Evolutionary conservation across 2,329 filamentous ascomycete genomes (phyloP), one percentile per base, ranked within the genome.

Genomic region (Cladophialophora exuberans): DNA sequence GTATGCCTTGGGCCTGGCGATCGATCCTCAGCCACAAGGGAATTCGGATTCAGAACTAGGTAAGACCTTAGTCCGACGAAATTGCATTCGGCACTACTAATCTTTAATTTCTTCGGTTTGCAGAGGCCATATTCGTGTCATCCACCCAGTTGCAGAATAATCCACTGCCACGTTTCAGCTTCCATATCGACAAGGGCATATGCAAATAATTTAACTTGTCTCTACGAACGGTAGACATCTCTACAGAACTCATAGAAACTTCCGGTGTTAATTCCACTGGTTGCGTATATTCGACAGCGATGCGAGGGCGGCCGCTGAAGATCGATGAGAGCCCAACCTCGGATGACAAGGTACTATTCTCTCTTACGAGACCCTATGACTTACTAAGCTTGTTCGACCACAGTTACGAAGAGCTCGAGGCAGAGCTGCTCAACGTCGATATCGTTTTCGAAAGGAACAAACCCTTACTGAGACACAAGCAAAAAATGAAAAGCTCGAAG

Each of bases 391-490:
- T 15, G 20, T 39, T n/a, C 11, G 15, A 49, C 38, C 22, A n/a
- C 33, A 49, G 22, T 11, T 39, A 26, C 31, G 23, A 39, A 49
- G 46, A 49, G 46, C 46, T 17, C 11, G 35, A 28, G 46, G 46
- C 18, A 38, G 31, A 17, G 46, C 46, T 11, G 46, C 46, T 17
- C 46, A 49, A 23, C 46, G 23, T 15, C 46, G 46, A 7, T 49
- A 49, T 28, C 5, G 46, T 18, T 11, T 20, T 28, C 20, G 46
- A 13, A 25, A 49, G 30, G 46, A 39, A 23, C 46, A 49, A 39
- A 49, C 33, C 6, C 13, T 48, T 17, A 15, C 45, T 15, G 30
- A 38, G 20, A 38, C n/a, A 15, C 18, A 48, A 2, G 45, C 30
- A 0, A 35, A 11, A 38, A 48, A 36, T 25, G 18, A 25, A 20